A percentile compares a stretch with the other conserved stretches of the same genome.
phyloP scores from a whole-genome alignment of 2,329 filamentous ascomycete species.

The Ophiocordyceps camponoti-rufipedis region DNA sequence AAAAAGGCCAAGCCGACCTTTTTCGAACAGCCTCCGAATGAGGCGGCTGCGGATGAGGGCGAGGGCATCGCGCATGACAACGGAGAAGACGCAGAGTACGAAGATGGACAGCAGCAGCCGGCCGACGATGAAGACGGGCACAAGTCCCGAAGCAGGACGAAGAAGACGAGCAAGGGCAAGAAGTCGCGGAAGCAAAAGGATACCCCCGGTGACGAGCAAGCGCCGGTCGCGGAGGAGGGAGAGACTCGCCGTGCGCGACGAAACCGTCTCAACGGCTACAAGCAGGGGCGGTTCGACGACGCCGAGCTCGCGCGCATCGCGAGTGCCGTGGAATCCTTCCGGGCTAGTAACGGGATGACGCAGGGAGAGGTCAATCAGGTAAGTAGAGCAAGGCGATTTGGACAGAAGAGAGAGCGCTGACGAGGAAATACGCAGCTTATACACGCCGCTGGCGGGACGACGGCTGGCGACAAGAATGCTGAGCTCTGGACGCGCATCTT shows the following conservation, averaged over 20 bases:
- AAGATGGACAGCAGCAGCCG: background rate
- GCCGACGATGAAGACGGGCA: slow-evolving; percentile 4
- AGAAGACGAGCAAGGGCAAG: slow-evolving; percentile 6
- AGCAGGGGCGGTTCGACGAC: slow-evolving; percentile 23
- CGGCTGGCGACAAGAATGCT: slow-evolving; percentile 15
- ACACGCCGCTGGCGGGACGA: slow-evolving; percentile 16
- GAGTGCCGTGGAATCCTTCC: slow-evolving; percentile 24
- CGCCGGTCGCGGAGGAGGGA: slow-evolving; percentile 4
- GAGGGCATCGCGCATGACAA: slow-evolving; percentile 1
- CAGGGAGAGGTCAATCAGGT: slow-evolving; percentile 29
- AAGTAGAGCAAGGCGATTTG: slow-evolving; percentile 7
- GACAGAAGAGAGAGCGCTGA: background rate
- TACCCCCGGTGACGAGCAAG: background rate
- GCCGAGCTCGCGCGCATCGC: slow-evolving; percentile 23
- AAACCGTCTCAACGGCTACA: slow-evolving; percentile 11
- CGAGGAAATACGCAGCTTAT: slow-evolving; percentile 11
- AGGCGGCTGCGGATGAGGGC: slow-evolving; percentile 1
- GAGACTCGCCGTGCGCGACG: slow-evolving; percentile 4
- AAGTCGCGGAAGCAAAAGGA: slow-evolving; percentile 4
- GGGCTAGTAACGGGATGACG: slow-evolving; percentile 21
- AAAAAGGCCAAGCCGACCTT: slow-evolving; percentile 32
- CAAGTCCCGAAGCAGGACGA: slow-evolving; percentile 12
- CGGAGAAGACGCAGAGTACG: slow-evolving; percentile 1
- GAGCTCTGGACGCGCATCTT: slow-evolving; percentile 33
- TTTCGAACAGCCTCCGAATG: slow-evolving; percentile 15